Conservation (phyloP, 176 grass and related monocot species). For the Sorghum bicolor region Sorghum_bicolor_NCBIv3 NC_012879.2:7516501-7517000, state of each 20-base stretch:
- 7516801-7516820: not conserved
- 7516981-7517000: not conserved
- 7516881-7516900: not conserved
- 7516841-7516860: not conserved
- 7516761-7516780: not conserved
- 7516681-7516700: not conserved
- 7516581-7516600: not conserved
- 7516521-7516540: not conserved
- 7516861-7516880: not conserved
- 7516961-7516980: not conserved
- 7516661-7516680: not conserved
- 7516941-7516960: not conserved
- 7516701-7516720: not conserved
- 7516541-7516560: conserved; percentile 38
- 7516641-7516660: not conserved
- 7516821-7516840: conserved; percentile 2
- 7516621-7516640: no score
- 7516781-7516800: not conserved
- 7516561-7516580: conserved; percentile 32
- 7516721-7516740: not conserved
- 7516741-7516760: not conserved
- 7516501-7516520: not conserved
- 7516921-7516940: not conserved
- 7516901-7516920: conserved; percentile 30
- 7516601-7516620: not conserved